Evolutionary conservation across 2,329 filamentous ascomycete genomes (phyloP), one percentile per base, ranked within the genome.

Genomic region (Claviceps digitariae): DNA sequence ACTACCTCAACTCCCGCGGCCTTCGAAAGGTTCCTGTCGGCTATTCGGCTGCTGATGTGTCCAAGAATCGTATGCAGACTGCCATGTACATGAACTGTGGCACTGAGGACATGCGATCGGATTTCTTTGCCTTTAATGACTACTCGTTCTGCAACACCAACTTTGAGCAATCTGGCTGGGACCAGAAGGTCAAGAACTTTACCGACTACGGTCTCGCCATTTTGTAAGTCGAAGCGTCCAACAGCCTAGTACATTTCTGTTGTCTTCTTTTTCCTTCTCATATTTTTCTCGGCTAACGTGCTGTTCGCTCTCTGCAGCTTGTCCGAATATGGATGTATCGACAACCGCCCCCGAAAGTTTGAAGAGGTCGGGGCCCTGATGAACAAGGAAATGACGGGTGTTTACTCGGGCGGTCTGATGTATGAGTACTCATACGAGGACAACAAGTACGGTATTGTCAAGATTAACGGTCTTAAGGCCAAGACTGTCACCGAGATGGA

Each of bases 81-180:
- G 90, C 90, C 48, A 65, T 83, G 52, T 96, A 94, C 78, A 89
- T 96, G 83, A 95, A 95, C 79, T 96, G 90, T 66, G 90, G 90
- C 57, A 74, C 80, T 52, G 87, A 91, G 49, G 84, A 90, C 58
- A 82, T 85, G 72, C 84, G 90, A 61, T 87, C 84, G 62, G 90
- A 95, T 70, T 91, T 91, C 74, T 91, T 90, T 64, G 86, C 84
- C 56, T 90, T 90, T 72, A 93, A 93, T 72, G 87, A 91, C 71
- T 91, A 91, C 73, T 90, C 87, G 2, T 91, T 84, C 85, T 91
- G 87, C 69, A 83, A 84, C 58, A 83, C 82, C 48, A 75, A 81
- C 60, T 90, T 86, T 73, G 67, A 69, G 48, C 74, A 70, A 47
- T 84, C 90, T 43, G 89, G 87, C 60, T 96, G 90, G 89, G 79